Conservation (phyloP, 768 basidiomycete species). For the Stropharia rugosoannulata region DNA sequence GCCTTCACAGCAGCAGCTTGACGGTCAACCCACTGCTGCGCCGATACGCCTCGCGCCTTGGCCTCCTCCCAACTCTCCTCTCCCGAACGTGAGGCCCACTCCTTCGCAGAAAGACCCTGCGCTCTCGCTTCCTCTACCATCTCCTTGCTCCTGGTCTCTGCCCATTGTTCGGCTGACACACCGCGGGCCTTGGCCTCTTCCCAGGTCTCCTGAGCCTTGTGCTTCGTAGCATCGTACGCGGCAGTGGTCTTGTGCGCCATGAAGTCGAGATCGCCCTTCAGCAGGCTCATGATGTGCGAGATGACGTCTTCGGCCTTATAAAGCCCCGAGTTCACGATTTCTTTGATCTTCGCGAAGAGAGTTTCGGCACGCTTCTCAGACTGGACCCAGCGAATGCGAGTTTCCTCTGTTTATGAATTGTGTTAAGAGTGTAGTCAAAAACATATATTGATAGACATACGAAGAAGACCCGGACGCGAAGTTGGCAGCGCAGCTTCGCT, state of each 20-base stretch:
- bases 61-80: neutral
- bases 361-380: constrained; percentile 53
- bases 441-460: constrained; percentile 34
- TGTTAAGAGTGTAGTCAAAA: neutral
- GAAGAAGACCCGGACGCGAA: constrained; percentile 74
- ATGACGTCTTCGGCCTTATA: constrained; percentile 79
- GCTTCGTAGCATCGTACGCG: constrained; percentile 11
- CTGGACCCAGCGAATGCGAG: constrained; percentile 79
- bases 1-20: constrained; percentile 4
- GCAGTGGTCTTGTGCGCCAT: constrained; percentile 26
- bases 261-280: constrained; percentile 21
- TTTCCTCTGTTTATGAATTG: constrained; percentile 52
- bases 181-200: constrained; percentile 14
- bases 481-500: constrained; percentile 67
- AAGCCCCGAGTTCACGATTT: constrained; percentile 65
- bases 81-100: neutral
- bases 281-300: constrained; percentile 39
- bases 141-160: constrained; percentile 28
- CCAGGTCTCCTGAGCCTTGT: constrained; percentile 2
- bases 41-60: neutral
- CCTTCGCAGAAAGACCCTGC: too few species aligned
- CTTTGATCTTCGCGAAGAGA: constrained; percentile 59
- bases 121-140: constrained; percentile 30
- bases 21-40: neutral
- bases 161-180: constrained; percentile 28